Evolutionary conservation across 1,284 basidiomycete species (phyloP).

Genomic region (Cutaneotrichosporon spelunceum): DNA sequence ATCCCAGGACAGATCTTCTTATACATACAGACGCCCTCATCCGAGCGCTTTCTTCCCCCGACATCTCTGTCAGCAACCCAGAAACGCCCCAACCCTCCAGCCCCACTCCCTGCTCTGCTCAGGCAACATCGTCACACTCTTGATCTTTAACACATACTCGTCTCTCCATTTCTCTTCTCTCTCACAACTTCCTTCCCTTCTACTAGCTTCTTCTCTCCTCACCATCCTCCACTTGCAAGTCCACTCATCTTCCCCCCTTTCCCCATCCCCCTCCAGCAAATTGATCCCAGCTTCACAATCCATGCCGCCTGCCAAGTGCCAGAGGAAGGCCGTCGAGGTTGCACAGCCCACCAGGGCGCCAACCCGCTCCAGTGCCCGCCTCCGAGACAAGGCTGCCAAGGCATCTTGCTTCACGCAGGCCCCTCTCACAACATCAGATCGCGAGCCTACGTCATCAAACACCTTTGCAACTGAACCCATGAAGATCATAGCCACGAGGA

Average conservation of each 20-base stretch:
- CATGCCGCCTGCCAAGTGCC: not conserved
- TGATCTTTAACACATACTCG: no score
- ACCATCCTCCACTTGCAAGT: not conserved
- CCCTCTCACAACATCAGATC: not conserved
- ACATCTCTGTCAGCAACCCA: no score
- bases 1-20: no score
- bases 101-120: no score
- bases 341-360: not conserved
- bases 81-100: no score
- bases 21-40: no score
- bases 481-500: not conserved
- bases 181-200: no score
- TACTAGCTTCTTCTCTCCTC: not conserved
- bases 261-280: no score
- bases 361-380: not conserved
- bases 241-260: not conserved
- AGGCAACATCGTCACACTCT: no score
- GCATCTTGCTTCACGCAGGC: not conserved
- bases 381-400: not conserved
- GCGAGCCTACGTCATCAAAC: not conserved
- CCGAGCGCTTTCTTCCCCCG: no score
- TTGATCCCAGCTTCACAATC: no score
- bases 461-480: not conserved
- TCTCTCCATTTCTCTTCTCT: no score
- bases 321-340: not conserved